Evolutionary conservation across 2,329 filamentous ascomycete genomes (phyloP).

Genomic region (Claviceps spartinae): DNA sequence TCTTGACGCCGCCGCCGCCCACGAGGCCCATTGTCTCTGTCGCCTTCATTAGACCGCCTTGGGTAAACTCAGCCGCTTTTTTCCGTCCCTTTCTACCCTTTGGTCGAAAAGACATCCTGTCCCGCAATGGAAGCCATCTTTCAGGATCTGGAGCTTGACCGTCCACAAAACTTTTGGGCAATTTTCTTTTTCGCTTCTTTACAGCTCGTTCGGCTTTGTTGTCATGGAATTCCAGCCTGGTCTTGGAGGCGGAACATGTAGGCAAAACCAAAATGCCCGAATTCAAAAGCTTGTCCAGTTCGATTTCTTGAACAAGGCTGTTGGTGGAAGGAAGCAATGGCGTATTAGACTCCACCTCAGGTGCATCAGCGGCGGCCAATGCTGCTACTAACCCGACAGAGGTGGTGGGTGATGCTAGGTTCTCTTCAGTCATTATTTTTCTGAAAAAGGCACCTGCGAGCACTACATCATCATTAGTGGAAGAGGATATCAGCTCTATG

Average conservation of each 20-base stretch:
- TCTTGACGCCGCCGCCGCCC: conserved; percentile 50
- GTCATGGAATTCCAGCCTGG: conserved; percentile 29
- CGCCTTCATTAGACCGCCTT: conserved; percentile 70
- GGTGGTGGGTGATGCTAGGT: conserved; percentile 54
- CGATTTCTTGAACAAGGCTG: conserved; percentile 44
- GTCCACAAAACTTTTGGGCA: conserved; percentile 63
- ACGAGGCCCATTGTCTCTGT: conserved; percentile 53
- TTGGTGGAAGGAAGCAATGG: conserved; percentile 47
- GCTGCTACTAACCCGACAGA: conserved; percentile 79
- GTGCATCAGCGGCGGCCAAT: conserved; percentile 48
- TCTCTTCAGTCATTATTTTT: conserved; percentile 52
- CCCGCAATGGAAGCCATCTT: conserved; percentile 81
- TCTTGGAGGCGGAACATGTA: conserved; percentile 28
- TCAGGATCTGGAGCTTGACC: conserved; percentile 77
- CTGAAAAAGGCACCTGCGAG: conserved; percentile 70
- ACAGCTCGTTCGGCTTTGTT: conserved; percentile 27
- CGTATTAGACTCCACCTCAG: conserved; percentile 40
- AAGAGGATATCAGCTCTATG: conserved; percentile 66
- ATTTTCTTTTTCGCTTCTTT: conserved; percentile 46
- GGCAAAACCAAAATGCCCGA: conserved; percentile 42
- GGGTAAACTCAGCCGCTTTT: conserved; percentile 63
- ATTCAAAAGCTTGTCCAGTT: conserved; percentile 49
- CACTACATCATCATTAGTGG: conserved; percentile 51
- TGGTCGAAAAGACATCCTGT: conserved; percentile 76
- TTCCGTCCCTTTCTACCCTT: conserved; percentile 90